Conservation (phyloP, 2,329 filamentous ascomycete genomes). For the Bipolaris bicolor region DNA sequence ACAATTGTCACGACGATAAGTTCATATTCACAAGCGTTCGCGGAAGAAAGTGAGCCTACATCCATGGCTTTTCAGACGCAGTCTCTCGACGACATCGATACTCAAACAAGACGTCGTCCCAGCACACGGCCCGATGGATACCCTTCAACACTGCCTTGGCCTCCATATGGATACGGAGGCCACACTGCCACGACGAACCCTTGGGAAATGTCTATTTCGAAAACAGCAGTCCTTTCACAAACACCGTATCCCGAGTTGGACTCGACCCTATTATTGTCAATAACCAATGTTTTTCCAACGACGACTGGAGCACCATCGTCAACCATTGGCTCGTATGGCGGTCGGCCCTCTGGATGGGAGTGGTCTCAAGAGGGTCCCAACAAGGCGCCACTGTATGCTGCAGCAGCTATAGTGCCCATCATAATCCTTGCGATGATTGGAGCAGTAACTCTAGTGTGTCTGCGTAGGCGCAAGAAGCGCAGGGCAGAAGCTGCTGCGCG, state of each 20-base stretch:
- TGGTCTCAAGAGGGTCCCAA: slow-evolving; percentile 14
- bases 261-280: background rate
- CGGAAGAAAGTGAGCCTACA: background rate
- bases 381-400: slow-evolving; percentile 28
- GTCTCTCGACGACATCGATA: background rate
- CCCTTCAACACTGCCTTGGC: background rate
- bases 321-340: slow-evolving; percentile 1
- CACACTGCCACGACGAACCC: background rate
- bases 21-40: background rate
- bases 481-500: slow-evolving; percentile 17
- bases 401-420: slow-evolving; percentile 33
- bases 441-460: slow-evolving; percentile 30
- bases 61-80: background rate
- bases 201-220: slow-evolving; percentile 6
- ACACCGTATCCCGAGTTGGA: slow-evolving; percentile 8
- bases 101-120: slow-evolving; percentile 1
- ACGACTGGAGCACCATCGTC: background rate
- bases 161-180: background rate
- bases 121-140: background rate
- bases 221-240: slow-evolving; percentile 3
- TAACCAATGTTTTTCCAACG: slow-evolving; percentile 1
- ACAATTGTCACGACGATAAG: background rate
- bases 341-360: slow-evolving; percentile 4
- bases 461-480: slow-evolving; percentile 41
- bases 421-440: slow-evolving; percentile 35